phyloP scores from a whole-genome alignment of 805 yeast species.

The Spathaspora arborariae region DNA sequence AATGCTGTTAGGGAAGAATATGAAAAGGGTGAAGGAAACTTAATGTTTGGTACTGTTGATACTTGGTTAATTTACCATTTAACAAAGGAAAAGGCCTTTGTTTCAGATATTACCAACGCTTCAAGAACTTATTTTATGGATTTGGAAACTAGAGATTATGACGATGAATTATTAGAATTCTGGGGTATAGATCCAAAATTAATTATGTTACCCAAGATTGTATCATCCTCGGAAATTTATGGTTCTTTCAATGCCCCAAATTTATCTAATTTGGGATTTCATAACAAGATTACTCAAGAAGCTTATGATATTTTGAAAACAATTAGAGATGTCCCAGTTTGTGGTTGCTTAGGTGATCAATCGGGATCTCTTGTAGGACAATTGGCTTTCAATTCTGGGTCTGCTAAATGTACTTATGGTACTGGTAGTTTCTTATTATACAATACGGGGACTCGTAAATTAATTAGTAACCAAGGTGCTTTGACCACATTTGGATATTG shows the following conservation, averaged over 20 bases:
- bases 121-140: constrained; percentile 89
- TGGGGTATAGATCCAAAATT: constrained; percentile 74
- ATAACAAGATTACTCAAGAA: constrained; percentile 47
- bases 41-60: constrained; percentile 93
- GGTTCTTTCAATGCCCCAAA: constrained; percentile 69
- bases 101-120: constrained; percentile 89
- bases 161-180: constrained; percentile 65
- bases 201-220: constrained; percentile 70
- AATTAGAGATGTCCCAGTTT: constrained; percentile 64
- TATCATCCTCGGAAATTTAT: constrained; percentile 72
- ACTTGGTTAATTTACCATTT: constrained; percentile 88
- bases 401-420: constrained; percentile 94
- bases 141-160: constrained; percentile 70
- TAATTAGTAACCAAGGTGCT: constrained; percentile 75
- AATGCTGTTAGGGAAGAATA: constrained; percentile 62
- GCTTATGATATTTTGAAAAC: constrained; percentile 47
- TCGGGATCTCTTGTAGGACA: constrained; percentile 93
- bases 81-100: constrained; percentile 64
- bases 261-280: constrained; percentile 48
- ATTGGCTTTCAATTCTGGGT: constrained; percentile 75
- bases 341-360: constrained; percentile 94
- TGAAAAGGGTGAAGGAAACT: constrained; percentile 62
- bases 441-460: constrained; percentile 75
- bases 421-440: constrained; percentile 90
- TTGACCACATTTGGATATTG: constrained; percentile 88